Conservation (phyloP, 495 filamentous ascomycete genomes). For the Viridothelium virens region DNA sequence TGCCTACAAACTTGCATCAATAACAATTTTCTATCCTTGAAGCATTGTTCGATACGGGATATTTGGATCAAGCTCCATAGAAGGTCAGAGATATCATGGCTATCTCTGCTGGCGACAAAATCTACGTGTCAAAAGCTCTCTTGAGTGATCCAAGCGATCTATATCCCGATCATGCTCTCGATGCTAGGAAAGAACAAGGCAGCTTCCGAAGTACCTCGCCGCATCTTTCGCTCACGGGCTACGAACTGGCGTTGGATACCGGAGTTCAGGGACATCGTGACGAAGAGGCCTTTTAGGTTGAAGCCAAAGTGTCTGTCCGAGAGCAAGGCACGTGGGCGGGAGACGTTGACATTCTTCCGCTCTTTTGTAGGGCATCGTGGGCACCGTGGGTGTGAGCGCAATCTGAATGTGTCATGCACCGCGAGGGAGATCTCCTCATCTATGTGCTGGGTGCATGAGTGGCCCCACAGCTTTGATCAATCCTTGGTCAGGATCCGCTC, state of each 20-base stretch:
- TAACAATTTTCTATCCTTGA: too few species aligned
- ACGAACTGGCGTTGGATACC: background rate
- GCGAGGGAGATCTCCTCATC: too few species aligned
- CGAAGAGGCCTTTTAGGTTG: background rate
- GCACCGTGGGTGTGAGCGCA: too few species aligned
- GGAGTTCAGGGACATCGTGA: background rate
- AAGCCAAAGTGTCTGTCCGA: background rate
- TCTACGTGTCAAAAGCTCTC: background rate
- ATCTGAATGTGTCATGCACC: too few species aligned
- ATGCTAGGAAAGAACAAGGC: background rate
- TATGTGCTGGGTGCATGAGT: too few species aligned
- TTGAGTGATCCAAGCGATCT: background rate
- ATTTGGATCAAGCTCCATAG: background rate
- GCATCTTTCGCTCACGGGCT: background rate
- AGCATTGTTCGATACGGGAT: background rate
- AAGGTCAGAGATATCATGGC: background rate
- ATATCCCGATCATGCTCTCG: background rate
- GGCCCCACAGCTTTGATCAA: too few species aligned
- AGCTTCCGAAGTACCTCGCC: background rate
- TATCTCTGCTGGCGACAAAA: background rate
- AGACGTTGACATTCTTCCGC: constrained; percentile 1
- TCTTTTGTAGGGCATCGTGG: too few species aligned
- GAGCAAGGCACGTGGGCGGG: background rate
- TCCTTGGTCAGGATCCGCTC: too few species aligned
- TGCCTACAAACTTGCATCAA: too few species aligned